Percentiles rank a stretch among this genome's conserved stretches.
phyloP scores from a whole-genome alignment of 2,329 filamentous ascomycete species.

The Penicillium concentricum region DNA sequence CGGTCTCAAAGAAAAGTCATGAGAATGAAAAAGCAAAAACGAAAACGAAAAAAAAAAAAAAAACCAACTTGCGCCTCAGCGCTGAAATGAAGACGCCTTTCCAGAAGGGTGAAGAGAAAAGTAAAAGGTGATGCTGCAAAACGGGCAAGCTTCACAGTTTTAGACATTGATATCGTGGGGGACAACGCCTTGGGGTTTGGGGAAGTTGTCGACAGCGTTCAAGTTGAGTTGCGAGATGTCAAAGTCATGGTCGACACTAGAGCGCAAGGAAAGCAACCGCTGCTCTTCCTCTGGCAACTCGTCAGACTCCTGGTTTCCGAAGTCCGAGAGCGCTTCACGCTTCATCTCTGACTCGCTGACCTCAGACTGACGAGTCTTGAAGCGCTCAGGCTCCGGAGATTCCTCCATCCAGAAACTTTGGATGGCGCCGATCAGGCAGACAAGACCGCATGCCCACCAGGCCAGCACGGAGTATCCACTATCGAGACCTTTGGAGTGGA shows the following conservation, averaged over 20 bases:
- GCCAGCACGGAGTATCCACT: slow-evolving; percentile 82
- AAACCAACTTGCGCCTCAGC: neutral
- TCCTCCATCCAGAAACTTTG: slow-evolving; percentile 76
- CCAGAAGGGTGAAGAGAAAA: slow-evolving; percentile 15
- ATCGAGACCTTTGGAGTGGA: slow-evolving; percentile 77
- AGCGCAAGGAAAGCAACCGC: slow-evolving; percentile 37
- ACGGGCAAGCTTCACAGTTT: neutral
- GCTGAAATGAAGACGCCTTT: slow-evolving; percentile 13
- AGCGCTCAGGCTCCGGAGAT: slow-evolving; percentile 43
- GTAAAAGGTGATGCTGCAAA: neutral
- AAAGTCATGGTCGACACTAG: slow-evolving; percentile 35
- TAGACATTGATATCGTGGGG: slow-evolving; percentile 9
- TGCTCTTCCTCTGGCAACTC: slow-evolving; percentile 34
- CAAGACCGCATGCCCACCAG: slow-evolving; percentile 85
- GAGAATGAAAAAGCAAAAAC: slow-evolving; percentile 14
- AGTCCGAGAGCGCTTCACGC: slow-evolving; percentile 23
- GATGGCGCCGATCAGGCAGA: slow-evolving; percentile 72
- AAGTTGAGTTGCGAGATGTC: slow-evolving; percentile 29
- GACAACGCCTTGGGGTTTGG: slow-evolving; percentile 9
- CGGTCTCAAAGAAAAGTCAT: slow-evolving; percentile 17
- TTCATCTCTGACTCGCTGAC: slow-evolving; percentile 30
- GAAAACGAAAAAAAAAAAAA: slow-evolving; percentile 6
- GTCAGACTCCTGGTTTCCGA: slow-evolving; percentile 23
- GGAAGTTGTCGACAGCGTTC: slow-evolving; percentile 15
- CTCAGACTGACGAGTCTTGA: slow-evolving; percentile 34